Conservation (phyloP, 1,284 basidiomycete genomes). For the Psilocybe mexicana region DNA sequence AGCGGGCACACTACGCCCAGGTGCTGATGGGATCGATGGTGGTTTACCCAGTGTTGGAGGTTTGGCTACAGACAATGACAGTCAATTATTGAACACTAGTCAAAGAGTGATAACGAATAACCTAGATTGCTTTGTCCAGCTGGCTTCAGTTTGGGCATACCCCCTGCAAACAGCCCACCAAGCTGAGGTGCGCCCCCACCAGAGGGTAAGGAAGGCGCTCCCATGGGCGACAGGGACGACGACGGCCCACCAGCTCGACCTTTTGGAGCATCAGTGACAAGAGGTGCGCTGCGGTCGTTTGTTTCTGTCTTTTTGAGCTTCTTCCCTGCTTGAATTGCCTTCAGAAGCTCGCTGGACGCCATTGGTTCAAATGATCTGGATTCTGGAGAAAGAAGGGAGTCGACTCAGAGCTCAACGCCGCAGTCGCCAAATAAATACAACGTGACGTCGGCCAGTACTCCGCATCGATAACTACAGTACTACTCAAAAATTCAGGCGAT, state of each 20-base stretch:
- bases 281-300: slow-evolving; percentile 78
- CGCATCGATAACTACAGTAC: no score
- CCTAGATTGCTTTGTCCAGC: slow-evolving; percentile 61
- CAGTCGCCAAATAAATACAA: slow-evolving; percentile 4
- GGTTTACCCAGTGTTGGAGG: slow-evolving; percentile 63
- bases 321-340: slow-evolving; percentile 80
- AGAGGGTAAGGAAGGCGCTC: slow-evolving; percentile 26
- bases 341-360: slow-evolving; percentile 71
- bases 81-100: background rate
- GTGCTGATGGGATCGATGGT: slow-evolving; percentile 55
- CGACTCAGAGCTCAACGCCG: background rate
- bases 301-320: slow-evolving; percentile 80
- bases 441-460: background rate
- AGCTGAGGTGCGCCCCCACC: slow-evolving; percentile 74
- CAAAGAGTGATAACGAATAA: slow-evolving; percentile 33
- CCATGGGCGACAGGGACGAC: slow-evolving; percentile 25
- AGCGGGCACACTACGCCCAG: slow-evolving; percentile 29
- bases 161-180: slow-evolving; percentile 85
- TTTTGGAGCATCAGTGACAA: slow-evolving; percentile 51
- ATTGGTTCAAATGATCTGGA: slow-evolving; percentile 34
- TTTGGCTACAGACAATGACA: slow-evolving; percentile 45
- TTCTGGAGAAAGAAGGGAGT: slow-evolving; percentile 8
- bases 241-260: slow-evolving; percentile 36
- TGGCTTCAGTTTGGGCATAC: slow-evolving; percentile 87
- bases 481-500: no score